These are phyloP conservation scores for Macrocybe sp. DNA, from an alignment of 1,284 basidiomycete genomes.

Conservation along the genomic window DNA sequence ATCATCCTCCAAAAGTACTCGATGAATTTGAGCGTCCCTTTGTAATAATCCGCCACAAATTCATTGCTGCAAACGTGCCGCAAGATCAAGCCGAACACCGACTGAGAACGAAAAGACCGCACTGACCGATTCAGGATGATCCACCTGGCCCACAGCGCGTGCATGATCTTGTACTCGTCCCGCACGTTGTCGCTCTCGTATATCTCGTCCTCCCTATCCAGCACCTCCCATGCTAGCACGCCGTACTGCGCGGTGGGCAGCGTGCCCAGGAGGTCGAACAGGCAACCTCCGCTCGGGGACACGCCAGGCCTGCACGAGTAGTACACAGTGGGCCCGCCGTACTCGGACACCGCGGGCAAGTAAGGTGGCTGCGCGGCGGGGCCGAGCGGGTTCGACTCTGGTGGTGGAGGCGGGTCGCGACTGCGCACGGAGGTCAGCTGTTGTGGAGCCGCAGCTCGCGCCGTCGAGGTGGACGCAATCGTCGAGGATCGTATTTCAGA, in stretches of 20 bases:
- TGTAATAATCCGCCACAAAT: conserved; percentile 52
- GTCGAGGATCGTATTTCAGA: too few relatives aligned
- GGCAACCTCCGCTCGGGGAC: conserved; percentile 36
- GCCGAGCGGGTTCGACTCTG: conserved; percentile 39
- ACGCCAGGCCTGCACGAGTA: conserved; percentile 57
- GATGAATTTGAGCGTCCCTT: conserved; percentile 49
- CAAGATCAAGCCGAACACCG: not conserved
- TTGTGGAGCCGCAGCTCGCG: conserved; percentile 4
- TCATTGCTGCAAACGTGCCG: conserved; percentile 27
- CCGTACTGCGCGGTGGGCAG: conserved; percentile 58
- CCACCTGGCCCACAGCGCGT: conserved; percentile 72
- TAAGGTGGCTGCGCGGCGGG: conserved; percentile 50
- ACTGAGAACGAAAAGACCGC: not conserved
- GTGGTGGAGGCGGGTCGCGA: conserved; percentile 36
- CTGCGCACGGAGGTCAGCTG: conserved; percentile 11
- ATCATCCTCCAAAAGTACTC: conserved; percentile 60
- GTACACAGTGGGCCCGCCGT: conserved; percentile 36
- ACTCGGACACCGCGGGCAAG: conserved; percentile 40
- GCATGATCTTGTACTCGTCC: conserved; percentile 73
- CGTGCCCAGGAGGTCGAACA: conserved; percentile 59
- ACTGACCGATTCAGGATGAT: conserved; percentile 57
- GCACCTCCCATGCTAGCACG: conserved; percentile 56
- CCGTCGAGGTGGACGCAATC: not conserved
- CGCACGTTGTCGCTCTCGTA: conserved; percentile 61
- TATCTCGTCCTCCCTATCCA: conserved; percentile 69